Conservation (phyloP, 768 basidiomycete species). For the Cyclocybe cylindracea region DNA sequence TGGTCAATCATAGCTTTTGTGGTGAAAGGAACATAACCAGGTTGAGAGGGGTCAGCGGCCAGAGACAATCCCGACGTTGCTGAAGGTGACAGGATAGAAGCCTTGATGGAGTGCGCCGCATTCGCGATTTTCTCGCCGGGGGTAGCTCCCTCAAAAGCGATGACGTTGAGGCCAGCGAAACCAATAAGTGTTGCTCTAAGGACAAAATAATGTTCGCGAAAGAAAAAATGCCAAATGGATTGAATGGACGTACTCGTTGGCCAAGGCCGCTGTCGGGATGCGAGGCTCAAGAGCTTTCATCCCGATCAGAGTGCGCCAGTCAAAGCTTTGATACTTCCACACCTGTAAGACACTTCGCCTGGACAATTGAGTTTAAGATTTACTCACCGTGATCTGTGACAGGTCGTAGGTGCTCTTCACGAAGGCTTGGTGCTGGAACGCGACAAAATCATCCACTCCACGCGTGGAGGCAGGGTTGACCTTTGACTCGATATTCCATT, state of each 20-base stretch:
- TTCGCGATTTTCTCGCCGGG: conserved; percentile 60
- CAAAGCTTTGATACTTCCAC: conserved; percentile 74
- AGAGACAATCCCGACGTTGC: conserved; percentile 42
- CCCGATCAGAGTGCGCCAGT: conserved; percentile 73
- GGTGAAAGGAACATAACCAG: conserved; percentile 55
- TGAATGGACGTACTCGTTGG: conserved; percentile 51
- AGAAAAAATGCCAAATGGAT: not conserved
- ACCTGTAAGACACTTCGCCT: no score
- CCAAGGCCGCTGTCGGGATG: conserved; percentile 63
- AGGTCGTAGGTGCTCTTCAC: conserved; percentile 57
- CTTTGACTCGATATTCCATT: conserved; percentile 83
- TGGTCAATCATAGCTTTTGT: conserved; percentile 68
- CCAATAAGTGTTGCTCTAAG: conserved; percentile 10
- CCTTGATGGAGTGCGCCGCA: conserved; percentile 66
- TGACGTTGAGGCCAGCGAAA: conserved; percentile 72
- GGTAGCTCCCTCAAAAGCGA: conserved; percentile 58
- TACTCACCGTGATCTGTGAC: conserved; percentile 56
- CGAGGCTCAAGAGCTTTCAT: conserved; percentile 70
- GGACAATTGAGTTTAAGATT: no score
- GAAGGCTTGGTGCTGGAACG: conserved; percentile 60
- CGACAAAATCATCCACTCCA: conserved; percentile 60
- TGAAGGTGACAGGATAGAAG: conserved; percentile 65
- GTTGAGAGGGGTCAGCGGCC: conserved; percentile 41
- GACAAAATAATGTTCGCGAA: not conserved
- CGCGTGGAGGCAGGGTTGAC: conserved; percentile 58